phyloP scores from a whole-genome alignment of 352 stramenopile genomes.

The Globisporangium polare region DNA sequence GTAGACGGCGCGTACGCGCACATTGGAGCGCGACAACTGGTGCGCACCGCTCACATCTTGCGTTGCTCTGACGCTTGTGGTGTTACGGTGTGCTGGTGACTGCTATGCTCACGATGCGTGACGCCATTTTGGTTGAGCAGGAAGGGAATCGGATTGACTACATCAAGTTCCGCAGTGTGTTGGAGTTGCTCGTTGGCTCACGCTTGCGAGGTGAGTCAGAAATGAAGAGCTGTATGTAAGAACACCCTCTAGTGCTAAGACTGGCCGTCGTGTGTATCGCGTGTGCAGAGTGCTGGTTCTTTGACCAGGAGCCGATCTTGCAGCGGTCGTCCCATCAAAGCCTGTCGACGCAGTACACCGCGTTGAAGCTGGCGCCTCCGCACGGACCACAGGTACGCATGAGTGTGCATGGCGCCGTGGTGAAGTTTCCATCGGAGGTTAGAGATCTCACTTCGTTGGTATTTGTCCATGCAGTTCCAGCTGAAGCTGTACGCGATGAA shows the following conservation, averaged over 20 bases:
- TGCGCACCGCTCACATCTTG: slow-evolving; percentile 13
- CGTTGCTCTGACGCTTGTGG: neutral
- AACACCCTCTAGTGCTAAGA: neutral
- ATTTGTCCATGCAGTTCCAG: slow-evolving; percentile 54
- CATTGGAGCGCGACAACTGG: slow-evolving; percentile 48
- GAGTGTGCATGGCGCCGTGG: neutral
- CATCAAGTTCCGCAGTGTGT: slow-evolving; percentile 51
- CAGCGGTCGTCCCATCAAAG: slow-evolving; percentile 34
- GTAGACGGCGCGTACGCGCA: slow-evolving; percentile 68
- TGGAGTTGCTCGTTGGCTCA: slow-evolving; percentile 44
- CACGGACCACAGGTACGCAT: slow-evolving; percentile 60
- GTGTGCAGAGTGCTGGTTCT: slow-evolving; percentile 83
- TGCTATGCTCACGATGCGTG: neutral
- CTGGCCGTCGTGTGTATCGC: neutral
- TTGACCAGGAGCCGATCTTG: slow-evolving; percentile 66
- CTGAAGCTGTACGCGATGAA: slow-evolving; percentile 85
- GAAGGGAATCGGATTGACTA: slow-evolving; percentile 65
- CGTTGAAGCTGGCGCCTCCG: slow-evolving; percentile 67
- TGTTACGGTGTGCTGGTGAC: neutral
- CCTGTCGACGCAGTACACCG: slow-evolving; percentile 45
- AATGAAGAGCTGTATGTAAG: neutral
- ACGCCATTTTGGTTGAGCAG: slow-evolving; percentile 6
- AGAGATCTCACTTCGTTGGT: neutral
- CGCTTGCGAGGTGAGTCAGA: slow-evolving; percentile 43
- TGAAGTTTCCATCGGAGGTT: neutral